Conservation (phyloP, 2,329 filamentous ascomycete species). For the Aspergillus transmontanensis region DNA sequence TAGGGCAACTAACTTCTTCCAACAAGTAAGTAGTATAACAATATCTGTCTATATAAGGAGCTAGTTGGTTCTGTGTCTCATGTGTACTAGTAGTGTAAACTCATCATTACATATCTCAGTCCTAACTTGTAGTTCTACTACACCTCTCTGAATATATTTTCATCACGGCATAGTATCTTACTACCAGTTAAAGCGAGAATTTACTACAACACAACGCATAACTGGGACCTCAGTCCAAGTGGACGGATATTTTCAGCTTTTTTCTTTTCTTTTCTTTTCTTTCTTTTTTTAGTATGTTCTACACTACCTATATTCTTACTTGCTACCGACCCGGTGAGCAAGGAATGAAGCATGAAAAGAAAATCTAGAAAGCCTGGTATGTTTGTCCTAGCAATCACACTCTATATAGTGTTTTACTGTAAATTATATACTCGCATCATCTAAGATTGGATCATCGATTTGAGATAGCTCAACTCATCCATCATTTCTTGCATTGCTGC, state of each 20-base stretch:
- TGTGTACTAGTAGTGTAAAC: not conserved
- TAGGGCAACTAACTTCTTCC: not conserved
- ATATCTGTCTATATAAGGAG: too few relatives aligned
- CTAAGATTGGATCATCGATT: conserved; percentile 47
- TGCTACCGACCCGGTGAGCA: not conserved
- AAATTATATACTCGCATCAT: conserved; percentile 17
- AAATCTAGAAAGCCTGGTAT: not conserved
- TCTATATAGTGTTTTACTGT: not conserved
- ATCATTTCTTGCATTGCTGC: conserved; percentile 52
- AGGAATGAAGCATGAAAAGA: not conserved
- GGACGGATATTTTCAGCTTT: not conserved
- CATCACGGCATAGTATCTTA: too few relatives aligned
- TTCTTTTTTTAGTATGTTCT: not conserved
- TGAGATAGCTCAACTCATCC: conserved; percentile 55
- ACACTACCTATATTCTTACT: not conserved
- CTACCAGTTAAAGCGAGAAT: too few relatives aligned
- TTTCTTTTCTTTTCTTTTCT: not conserved
- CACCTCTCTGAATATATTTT: not conserved
- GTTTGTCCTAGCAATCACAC: not conserved
- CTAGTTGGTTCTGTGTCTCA: not conserved
- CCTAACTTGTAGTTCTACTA: not conserved
- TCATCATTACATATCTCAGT: not conserved
- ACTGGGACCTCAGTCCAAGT: not conserved
- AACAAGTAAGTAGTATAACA: too few relatives aligned
- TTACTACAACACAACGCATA: not conserved